Evolutionary conservation across 2,329 filamentous ascomycete species (phyloP), one percentile per base, ranked within the genome.

Genomic region (Phyllosticta citriasiana): DNA sequence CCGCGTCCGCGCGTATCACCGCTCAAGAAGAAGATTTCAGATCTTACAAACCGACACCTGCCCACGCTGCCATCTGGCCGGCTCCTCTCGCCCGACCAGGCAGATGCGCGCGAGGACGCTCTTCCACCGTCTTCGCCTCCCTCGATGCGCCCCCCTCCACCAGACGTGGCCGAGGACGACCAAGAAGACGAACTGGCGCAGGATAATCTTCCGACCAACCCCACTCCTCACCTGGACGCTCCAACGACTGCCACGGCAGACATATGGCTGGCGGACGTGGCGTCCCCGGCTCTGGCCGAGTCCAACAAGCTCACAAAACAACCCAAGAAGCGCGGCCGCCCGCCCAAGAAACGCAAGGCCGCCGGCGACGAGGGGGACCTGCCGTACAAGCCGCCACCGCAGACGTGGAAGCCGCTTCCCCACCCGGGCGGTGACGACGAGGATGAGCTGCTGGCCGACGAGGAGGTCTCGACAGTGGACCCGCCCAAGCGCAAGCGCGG

Each of bases 341-440:
- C 72, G 40, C 63, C 68, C 5, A 76, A 75, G 65, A 78, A 76
- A 68, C 71, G 74, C 63, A 77, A 76, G 67, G 66, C 66, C 33
- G 65, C 66, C 30, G 65, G 63, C 26, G 60, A 64, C 50, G 66
- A 69, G 30, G 70, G 71, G 7, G 69, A 73, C 55, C 56, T 57
- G 22, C 65, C 68, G 47, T 55, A 27, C 57, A 25, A 57, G 14
- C 54, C 53, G 7, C 53, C 10, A 16, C n/a, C 58, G 22, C 53
- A 55, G 9, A 40, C 33, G 14, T 40, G 33, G 33, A 40, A 40
- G 33, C 33, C 33, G 14, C 14, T 40, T 12, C 33, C 33, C 14
- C 33, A 16, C 1, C 33, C 33, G 2, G 53, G n/a, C 7, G 53
- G 51, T 19, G 53, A 61, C 4, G 54, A 61, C 14, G 27, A 22